phyloP scores from a whole-genome alignment of 2,329 filamentous ascomycete species.

The Ascocoryne sarcoides region DNA sequence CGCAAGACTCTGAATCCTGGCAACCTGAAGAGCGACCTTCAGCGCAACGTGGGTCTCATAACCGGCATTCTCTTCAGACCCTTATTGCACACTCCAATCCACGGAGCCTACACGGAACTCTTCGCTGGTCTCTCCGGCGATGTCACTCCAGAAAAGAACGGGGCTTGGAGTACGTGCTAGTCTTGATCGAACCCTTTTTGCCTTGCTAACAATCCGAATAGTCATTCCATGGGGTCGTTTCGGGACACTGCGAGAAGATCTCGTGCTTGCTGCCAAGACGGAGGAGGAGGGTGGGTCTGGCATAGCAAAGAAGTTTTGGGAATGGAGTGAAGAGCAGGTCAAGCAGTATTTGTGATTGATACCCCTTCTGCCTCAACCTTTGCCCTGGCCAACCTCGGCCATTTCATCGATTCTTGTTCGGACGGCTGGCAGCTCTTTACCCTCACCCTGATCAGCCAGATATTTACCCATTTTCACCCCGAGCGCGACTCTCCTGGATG shows the following conservation, averaged over 20 bases:
- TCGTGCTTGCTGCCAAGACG: constrained; percentile 26
- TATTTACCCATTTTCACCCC: too few relatives aligned
- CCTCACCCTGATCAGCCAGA: too few relatives aligned
- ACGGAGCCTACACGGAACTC: constrained; percentile 26
- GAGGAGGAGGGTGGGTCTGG: constrained; percentile 32
- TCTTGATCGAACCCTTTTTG: background rate
- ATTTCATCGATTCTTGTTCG: too few relatives aligned
- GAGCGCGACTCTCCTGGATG: too few relatives aligned
- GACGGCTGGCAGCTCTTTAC: too few relatives aligned
- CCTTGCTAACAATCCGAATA: constrained; percentile 10
- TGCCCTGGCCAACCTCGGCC: too few relatives aligned
- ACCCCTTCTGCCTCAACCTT: too few relatives aligned
- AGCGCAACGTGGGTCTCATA: constrained; percentile 11
- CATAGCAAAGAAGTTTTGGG: constrained; percentile 34
- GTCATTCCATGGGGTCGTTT: constrained; percentile 41
- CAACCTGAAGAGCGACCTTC: constrained; percentile 21
- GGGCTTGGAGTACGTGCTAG: constrained; percentile 19
- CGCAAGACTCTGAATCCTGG: constrained; percentile 24
- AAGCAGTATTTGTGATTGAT: constrained; percentile 12
- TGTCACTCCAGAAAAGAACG: constrained; percentile 20
- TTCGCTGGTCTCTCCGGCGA: constrained; percentile 24
- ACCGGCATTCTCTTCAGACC: constrained; percentile 7
- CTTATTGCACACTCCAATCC: constrained; percentile 16
- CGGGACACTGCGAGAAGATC: constrained; percentile 27
- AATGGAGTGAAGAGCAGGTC: constrained; percentile 34